Evolutionary conservation across 805 yeast species (phyloP).

Genomic region (Zygoascus flipseniorum): DNA sequence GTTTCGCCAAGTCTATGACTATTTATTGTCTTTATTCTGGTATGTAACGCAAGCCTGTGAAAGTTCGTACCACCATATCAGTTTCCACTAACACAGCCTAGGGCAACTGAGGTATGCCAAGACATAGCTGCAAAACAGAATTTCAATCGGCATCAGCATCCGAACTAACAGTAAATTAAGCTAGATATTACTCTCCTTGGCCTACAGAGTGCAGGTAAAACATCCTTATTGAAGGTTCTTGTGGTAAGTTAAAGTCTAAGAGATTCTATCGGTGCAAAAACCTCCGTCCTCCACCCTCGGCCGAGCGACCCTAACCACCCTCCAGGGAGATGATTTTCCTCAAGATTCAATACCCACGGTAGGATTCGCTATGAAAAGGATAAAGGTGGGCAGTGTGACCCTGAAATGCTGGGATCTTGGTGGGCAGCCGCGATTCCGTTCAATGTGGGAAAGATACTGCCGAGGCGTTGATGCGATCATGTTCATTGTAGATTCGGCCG

Average conservation of each 20-base stretch:
- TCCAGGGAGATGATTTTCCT: slow-evolving; percentile 26
- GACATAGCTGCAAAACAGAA: background rate
- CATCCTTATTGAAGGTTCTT: slow-evolving; percentile 27
- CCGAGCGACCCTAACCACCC: background rate
- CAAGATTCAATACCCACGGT: slow-evolving; percentile 32
- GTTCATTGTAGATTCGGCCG: slow-evolving; percentile 31
- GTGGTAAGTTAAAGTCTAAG: slow-evolving; percentile 17
- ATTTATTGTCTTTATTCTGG: slow-evolving; percentile 28
- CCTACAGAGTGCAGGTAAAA: slow-evolving; percentile 33
- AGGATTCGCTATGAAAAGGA: slow-evolving; percentile 31
- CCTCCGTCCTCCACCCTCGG: background rate
- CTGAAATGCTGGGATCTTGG: slow-evolving; percentile 35
- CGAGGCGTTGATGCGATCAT: slow-evolving; percentile 30
- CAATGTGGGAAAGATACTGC: slow-evolving; percentile 34
- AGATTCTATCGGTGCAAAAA: no score
- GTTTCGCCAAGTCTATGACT: slow-evolving; percentile 23
- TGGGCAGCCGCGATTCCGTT: slow-evolving; percentile 32
- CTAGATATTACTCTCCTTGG: slow-evolving; percentile 30
- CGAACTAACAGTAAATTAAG: slow-evolving; percentile 11
- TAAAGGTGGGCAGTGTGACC: slow-evolving; percentile 28
- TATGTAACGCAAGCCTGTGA: slow-evolving; percentile 6
- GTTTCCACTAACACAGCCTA: slow-evolving; percentile 1
- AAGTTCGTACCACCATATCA: background rate
- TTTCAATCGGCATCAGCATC: no score
- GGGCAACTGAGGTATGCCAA: slow-evolving; percentile 24